Evolutionary conservation across 2,329 filamentous ascomycete genomes (phyloP).

Genomic region (Penicillium sp.): DNA sequence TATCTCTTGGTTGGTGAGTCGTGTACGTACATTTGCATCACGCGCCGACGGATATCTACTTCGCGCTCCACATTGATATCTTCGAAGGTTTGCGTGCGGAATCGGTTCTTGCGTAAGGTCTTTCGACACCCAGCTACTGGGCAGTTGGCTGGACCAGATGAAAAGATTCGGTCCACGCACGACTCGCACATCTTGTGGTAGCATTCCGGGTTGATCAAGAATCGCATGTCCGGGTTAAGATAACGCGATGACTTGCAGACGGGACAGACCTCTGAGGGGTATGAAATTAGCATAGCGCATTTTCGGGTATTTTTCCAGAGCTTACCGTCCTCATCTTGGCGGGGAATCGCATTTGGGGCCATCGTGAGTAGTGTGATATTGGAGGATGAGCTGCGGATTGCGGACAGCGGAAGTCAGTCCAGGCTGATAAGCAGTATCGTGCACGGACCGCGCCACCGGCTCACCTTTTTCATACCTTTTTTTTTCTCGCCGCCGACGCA

Average conservation of each 20-base stretch:
- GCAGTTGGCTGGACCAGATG: conserved; percentile 85
- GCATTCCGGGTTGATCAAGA: conserved; percentile 96
- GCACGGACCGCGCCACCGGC: conserved; percentile 28
- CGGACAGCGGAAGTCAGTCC: background rate
- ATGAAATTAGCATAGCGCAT: conserved; percentile 8
- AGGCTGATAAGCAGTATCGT: conserved; percentile 13
- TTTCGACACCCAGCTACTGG: conserved; percentile 85
- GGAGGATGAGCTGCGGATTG: conserved; percentile 2
- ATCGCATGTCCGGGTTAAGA: conserved; percentile 89
- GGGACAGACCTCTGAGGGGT: conserved; percentile 74
- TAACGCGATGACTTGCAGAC: conserved; percentile 97
- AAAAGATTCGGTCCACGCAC: conserved; percentile 93
- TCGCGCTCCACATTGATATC: conserved; percentile 88
- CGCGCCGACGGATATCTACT: conserved; percentile 82
- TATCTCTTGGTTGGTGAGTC: background rate
- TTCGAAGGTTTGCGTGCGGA: conserved; percentile 85
- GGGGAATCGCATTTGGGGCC: conserved; percentile 33
- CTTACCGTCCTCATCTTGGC: conserved; percentile 47
- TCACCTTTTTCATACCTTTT: conserved; percentile 5
- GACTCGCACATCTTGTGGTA: conserved; percentile 99
- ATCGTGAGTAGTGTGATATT: conserved; percentile 13
- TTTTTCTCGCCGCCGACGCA: conserved; percentile 8
- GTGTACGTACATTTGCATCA: conserved; percentile 58
- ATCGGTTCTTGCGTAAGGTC: conserved; percentile 81
- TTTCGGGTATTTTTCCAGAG: background rate